These are phyloP conservation scores for Vitis riparia DNA, from an alignment of 164 flowering plant species.

Conservation along the genomic window DNA sequence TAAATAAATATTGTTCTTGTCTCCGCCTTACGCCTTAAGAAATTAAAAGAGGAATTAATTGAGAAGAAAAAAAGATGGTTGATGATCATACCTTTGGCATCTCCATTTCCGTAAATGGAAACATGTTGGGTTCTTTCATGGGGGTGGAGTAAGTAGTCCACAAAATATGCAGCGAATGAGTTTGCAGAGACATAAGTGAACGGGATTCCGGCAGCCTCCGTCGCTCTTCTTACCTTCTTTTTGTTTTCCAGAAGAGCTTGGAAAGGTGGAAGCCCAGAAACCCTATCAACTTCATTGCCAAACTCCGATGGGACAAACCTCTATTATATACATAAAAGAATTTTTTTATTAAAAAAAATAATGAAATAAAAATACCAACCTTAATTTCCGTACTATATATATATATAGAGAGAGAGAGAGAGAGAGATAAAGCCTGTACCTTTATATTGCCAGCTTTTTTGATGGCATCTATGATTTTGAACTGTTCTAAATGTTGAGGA, in stretches of 20 bases:
- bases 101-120: conserved; percentile 34
- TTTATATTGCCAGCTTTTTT: no score
- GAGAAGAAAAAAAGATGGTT: no score
- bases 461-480: no score
- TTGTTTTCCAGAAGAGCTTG: conserved; percentile 26
- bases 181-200: conserved; percentile 36
- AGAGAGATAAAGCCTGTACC: no score
- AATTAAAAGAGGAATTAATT: no score
- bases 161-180: conserved; percentile 27
- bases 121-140: conserved; percentile 9
- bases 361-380: no score
- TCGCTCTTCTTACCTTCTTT: conserved; percentile 31
- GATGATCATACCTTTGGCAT: conserved; percentile 22
- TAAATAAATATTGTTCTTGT: no score
- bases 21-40: no score
- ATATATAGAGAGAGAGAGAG: no score
- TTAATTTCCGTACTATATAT: no score
- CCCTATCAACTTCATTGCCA: conserved; percentile 35
- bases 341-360: no score
- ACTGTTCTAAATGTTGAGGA: no score
- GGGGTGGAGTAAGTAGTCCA: conserved; percentile 30
- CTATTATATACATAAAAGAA: neutral
- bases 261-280: conserved; percentile 28
- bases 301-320: conserved; percentile 42
- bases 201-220: conserved; percentile 33